Conservation (phyloP, 805 yeast genomes). For the Teunomyces funiuensis region DNA sequence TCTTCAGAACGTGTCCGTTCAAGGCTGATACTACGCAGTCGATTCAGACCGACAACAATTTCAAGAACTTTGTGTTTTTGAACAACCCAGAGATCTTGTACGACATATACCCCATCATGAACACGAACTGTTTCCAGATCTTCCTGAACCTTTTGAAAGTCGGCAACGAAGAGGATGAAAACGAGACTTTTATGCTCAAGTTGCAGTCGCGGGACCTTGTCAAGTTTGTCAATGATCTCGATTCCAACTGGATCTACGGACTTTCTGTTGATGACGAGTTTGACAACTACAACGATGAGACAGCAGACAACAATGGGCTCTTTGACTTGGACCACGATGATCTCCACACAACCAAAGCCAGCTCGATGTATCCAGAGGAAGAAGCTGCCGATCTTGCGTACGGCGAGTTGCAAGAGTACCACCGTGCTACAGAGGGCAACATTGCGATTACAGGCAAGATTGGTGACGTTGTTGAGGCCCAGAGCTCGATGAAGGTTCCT, state of each 20-base stretch:
- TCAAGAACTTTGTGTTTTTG: conserved; percentile 38
- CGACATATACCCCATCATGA: conserved; percentile 51
- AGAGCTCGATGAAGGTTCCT: conserved; percentile 19
- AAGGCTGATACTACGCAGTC: conserved; percentile 20
- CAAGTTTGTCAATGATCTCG: conserved; percentile 31
- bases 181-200: conserved; percentile 8
- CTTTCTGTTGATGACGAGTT: conserved; percentile 49
- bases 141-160: conserved; percentile 41
- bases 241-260: conserved; percentile 36
- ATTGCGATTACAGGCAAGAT: conserved; percentile 7
- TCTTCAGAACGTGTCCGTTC: conserved; percentile 56
- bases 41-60: conserved; percentile 41
- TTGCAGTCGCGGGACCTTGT: conserved; percentile 32
- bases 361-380: conserved; percentile 9
- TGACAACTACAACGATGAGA: conserved; percentile 9
- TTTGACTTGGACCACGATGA: conserved; percentile 38
- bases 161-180: conserved; percentile 36
- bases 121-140: conserved; percentile 39
- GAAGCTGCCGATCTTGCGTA: conserved; percentile 6
- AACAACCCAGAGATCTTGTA: conserved; percentile 42
- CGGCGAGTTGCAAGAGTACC: conserved; percentile 9
- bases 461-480: background rate
- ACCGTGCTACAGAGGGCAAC: conserved; percentile 4
- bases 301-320: conserved; percentile 25
- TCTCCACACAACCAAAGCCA: conserved; percentile 12